Percentiles rank a stretch among this genome's conserved stretches.
These are phyloP conservation scores for Pleodorina starrii DNA, from an alignment of 139 green algal genomes.

Conservation along the genomic window DNA sequence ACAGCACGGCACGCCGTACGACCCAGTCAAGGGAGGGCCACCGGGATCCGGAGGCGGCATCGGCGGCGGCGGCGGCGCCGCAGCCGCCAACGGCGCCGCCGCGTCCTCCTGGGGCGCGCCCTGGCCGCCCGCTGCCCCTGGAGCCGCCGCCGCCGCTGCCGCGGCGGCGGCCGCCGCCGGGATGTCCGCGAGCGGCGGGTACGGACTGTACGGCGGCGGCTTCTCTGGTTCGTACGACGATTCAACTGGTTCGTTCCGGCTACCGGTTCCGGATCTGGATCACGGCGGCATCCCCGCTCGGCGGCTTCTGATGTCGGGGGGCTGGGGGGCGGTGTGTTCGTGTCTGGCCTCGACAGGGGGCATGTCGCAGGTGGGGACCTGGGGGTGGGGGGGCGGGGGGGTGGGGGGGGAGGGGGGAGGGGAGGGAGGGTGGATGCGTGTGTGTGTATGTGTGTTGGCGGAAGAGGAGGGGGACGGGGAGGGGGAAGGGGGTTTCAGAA, in stretches of 20 bases:
- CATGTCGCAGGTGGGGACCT: slow-evolving; percentile 5
- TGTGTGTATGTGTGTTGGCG: no score
- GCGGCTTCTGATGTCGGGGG: slow-evolving; percentile 43
- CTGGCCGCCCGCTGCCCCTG: background rate
- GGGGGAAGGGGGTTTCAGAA: no score
- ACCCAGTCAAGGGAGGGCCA: slow-evolving; percentile 24
- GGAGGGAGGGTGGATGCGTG: no score
- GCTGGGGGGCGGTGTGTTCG: slow-evolving; percentile 20
- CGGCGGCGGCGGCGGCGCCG: background rate
- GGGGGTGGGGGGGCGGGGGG: no score
- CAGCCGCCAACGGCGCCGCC: slow-evolving; percentile 1
- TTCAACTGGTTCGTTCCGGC: background rate
- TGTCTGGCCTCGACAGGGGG: slow-evolving; percentile 14
- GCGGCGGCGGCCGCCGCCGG: no score
- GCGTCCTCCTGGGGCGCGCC: background rate
- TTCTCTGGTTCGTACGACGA: background rate
- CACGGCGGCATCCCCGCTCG: slow-evolving; percentile 3
- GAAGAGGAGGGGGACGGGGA: no score
- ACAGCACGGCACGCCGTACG: slow-evolving; percentile 23
- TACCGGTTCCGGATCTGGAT: background rate
- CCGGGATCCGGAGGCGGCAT: background rate
- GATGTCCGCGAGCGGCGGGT: no score
- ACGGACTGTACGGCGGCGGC: background rate
- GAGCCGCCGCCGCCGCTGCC: background rate
- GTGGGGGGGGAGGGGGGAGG: no score